Evolutionary conservation across 208 protist genomes (phyloP).

Genomic region (Leishmania martiniquensis): DNA sequence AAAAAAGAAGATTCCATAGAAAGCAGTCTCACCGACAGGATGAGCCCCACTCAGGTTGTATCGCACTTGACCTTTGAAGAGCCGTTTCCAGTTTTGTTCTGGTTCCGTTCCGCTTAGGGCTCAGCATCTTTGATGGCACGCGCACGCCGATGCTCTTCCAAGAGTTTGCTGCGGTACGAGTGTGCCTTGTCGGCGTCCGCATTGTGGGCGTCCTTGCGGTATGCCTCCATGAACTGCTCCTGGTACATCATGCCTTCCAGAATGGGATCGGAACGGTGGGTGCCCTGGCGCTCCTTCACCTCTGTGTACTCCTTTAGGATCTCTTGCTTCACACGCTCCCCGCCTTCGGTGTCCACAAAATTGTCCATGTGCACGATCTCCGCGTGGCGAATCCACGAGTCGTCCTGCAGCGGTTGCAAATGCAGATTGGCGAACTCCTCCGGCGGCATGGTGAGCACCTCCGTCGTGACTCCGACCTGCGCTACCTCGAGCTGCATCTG

Average conservation of each 20-base stretch:
- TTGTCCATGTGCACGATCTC: constrained; percentile 77
- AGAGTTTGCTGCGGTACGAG: constrained; percentile 52
- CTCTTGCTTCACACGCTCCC: constrained; percentile 73
- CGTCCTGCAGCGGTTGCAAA: constrained; percentile 80
- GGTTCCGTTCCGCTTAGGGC: background rate
- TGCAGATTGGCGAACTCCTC: constrained; percentile 71
- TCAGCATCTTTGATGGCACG: constrained; percentile 31
- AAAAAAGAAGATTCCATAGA: too few species aligned
- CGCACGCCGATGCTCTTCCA: constrained; percentile 50
- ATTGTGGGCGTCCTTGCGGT: constrained; percentile 42
- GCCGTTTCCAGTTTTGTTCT: background rate
- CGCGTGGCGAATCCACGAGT: constrained; percentile 81
- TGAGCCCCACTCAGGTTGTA: background rate
- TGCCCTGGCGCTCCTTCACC: constrained; percentile 28
- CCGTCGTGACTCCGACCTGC: background rate
- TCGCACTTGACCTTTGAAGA: too few species aligned
- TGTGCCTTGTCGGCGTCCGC: constrained; percentile 50
- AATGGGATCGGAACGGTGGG: constrained; percentile 51
- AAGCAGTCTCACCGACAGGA: background rate
- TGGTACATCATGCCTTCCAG: constrained; percentile 85
- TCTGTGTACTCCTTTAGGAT: constrained; percentile 74
- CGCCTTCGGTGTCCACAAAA: constrained; percentile 54
- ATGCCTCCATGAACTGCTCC: constrained; percentile 80
- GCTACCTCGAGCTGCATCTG: constrained; percentile 10
- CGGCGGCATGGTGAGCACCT: constrained; percentile 56